Evolutionary conservation across 129 eudicot species (phyloP), one percentile per base, ranked within the genome.

Genomic region (Cynara cardunculus): DNA sequence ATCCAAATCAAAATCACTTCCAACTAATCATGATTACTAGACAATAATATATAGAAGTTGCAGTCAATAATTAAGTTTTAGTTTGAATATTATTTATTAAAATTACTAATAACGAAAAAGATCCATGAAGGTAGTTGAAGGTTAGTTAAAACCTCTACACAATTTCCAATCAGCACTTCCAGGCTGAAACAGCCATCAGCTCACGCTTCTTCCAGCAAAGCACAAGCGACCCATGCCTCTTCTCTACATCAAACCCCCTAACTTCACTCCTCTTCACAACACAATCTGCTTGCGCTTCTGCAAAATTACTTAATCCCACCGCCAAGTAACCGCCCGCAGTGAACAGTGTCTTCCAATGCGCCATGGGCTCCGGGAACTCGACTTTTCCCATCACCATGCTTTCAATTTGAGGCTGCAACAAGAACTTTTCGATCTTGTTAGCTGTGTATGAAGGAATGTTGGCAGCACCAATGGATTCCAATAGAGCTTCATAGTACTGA

Each of bases 241-340:
- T 91, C 77, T 91, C 89, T 0, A 91, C 87, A 11, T 75, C 85
- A 76, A 89, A 91, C 16, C 97, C 97, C 30, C 83, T 80, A 69
- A 83, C 39, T 84, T 90, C 53, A 87, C 65, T 82, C 59, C 90
- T 83, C 41, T 82, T 87, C 30, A 80, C 87, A 68, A 91, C 41
- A 70, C 88, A 88, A 1, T 91, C 90, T 0, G 97, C 97, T 73
- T 89, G 97, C 0, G 88, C 59, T 83, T 89, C 97, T n/a, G 90
- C 83, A n/a, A 89, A 86, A 13, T 86, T 89, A 76, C 97, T 91
- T 56, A 56, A 18, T 4, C 24, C 65, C n/a, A 79, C 85, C 10
- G 86, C 82, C 4, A 87, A 77, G 53, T 84, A 90, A n/a, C 95
- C 92, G 4, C 84, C 87, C 0, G 95, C 83, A 0, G 85, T 56